A percentile compares a stretch with the other conserved stretches of the same genome.
phyloP scores from a whole-genome alignment of 2,329 filamentous ascomycete species.

The Colletotrichum abscissum region DNA sequence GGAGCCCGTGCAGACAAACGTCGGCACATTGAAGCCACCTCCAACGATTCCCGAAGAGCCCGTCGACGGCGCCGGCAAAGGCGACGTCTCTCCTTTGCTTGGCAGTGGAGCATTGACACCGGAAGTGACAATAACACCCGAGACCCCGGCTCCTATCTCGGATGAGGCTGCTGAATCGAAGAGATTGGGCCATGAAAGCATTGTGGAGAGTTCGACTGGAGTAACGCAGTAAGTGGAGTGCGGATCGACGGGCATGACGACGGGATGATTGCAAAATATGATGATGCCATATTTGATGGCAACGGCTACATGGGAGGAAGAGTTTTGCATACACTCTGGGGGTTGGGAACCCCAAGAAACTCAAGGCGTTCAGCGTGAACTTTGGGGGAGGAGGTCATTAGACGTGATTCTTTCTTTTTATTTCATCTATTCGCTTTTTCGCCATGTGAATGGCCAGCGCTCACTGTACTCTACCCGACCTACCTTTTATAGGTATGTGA shows the following conservation, averaged over 20 bases:
- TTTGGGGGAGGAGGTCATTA: constrained; percentile 15
- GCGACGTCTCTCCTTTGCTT: constrained; percentile 22
- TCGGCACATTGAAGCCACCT: constrained; percentile 24
- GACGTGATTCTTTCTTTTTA: constrained; percentile 13
- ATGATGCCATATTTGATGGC: not conserved
- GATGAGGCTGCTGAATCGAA: constrained; percentile 52
- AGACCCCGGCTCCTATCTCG: constrained; percentile 54
- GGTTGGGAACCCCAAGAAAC: constrained; percentile 26
- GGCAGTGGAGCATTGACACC: constrained; percentile 47
- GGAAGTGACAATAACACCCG: constrained; percentile 60
- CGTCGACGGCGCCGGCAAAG: constrained; percentile 38
- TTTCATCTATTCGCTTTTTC: not conserved
- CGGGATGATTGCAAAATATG: not conserved
- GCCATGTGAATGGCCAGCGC: constrained; percentile 22
- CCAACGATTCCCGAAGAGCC: constrained; percentile 41
- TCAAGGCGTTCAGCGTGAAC: constrained; percentile 30
- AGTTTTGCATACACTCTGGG: constrained; percentile 32
- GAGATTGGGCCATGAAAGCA: constrained; percentile 54
- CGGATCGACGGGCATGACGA: not conserved
- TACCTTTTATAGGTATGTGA: not conserved
- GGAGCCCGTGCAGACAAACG: constrained; percentile 36
- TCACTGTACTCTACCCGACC: constrained; percentile 24
- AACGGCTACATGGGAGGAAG: not conserved
- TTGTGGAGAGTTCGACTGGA: constrained; percentile 47
- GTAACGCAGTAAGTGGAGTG: constrained; percentile 45